Evolutionary conservation across 2,329 filamentous ascomycete genomes (phyloP), one percentile per base, ranked within the genome.

Genomic region (Stagonosporopsis chrysanthemi): DNA sequence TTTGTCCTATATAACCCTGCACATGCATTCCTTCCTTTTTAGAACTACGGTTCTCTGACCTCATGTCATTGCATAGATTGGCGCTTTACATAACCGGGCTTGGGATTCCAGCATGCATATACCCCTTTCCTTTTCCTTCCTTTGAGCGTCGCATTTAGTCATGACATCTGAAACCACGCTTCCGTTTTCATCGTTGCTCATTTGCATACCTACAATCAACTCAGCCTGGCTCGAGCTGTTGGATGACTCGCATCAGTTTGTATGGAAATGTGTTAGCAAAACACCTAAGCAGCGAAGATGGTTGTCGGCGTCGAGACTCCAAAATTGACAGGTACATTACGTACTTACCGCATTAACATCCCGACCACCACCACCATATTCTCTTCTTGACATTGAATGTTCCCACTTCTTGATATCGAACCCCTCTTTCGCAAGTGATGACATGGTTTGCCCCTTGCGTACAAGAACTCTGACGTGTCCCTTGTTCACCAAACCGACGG

Each of bases 91-190:
- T 23, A 22, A 22, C 28, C 31, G 23, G n/a, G 12, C 33, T 29
- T 46, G 42, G 38, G 44, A 42, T 9, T 19, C 33, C 19, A 52
- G 38, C 48, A 57, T 57, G 52, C 39, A 57, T 57, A 57, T 57
- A 57, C 48, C 54, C 54, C 35, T 45, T 38, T 29, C 33, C 26
- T 44, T 31, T 45, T 38, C 19, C 39, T 17, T 49, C 22, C 46
- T 14, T 41, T 51, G 24, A 47, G 41, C 24, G 23, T 17, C 28
- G 38, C 22, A 43, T 40, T 17, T 26, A 14, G 17, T 39, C 22
- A 36, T 8, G 44, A 33, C 33, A 19, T 15, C 28, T 23, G 33
- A 52, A 43, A 52, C 43, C 43, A 35, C 22, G 23, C 43, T 43
- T 43, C 43, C 50, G 36, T 12, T 57, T 29, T 15, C 15, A n/a